Percentiles rank a stretch among this genome's conserved stretches.
phyloP scores from a whole-genome alignment of 2,329 filamentous ascomycete species.

The Aschersonia sp. region DNA sequence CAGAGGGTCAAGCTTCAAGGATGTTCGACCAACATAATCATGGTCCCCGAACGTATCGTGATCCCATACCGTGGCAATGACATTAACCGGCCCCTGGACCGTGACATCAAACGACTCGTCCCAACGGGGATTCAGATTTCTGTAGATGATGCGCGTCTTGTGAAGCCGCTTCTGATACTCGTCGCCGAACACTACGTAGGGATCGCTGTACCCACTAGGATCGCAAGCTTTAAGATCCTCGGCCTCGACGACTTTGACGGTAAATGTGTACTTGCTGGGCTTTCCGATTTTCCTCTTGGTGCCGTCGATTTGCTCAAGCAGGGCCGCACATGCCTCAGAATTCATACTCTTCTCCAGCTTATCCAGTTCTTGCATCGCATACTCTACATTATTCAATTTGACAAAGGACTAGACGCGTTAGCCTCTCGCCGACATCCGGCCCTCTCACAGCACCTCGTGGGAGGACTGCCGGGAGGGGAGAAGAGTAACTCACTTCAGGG shows the following conservation, averaged over 20 bases:
- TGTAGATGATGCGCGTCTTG: slow-evolving; percentile 85
- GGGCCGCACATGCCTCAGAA: slow-evolving; percentile 75
- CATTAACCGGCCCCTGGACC: slow-evolving; percentile 77
- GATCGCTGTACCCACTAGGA: slow-evolving; percentile 84
- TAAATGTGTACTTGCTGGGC: slow-evolving; percentile 87
- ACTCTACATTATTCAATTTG: slow-evolving; percentile 96
- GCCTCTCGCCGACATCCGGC: neutral
- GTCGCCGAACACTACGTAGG: slow-evolving; percentile 91
- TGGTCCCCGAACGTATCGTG: slow-evolving; percentile 96
- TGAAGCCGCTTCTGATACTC: slow-evolving; percentile 94
- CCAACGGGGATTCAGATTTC: slow-evolving; percentile 87
- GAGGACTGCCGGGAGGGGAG: neutral
- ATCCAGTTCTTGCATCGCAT: slow-evolving; percentile 82
- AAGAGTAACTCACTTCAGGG: slow-evolving; percentile 52
- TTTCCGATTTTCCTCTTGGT: slow-evolving; percentile 50
- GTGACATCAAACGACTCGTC: slow-evolving; percentile 95
- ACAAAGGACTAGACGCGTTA: slow-evolving; percentile 61
- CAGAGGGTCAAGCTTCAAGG: slow-evolving; percentile 90
- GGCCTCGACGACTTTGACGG: slow-evolving; percentile 94
- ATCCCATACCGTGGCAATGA: slow-evolving; percentile 97
- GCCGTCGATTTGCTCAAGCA: slow-evolving; percentile 61
- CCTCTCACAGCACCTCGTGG: neutral
- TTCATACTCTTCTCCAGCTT: slow-evolving; percentile 81
- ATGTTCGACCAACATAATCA: slow-evolving; percentile 93
- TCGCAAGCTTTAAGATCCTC: slow-evolving; percentile 98